Conservation (phyloP, 2,329 filamentous ascomycete genomes). For the Aspergillus versicolor region DNA sequence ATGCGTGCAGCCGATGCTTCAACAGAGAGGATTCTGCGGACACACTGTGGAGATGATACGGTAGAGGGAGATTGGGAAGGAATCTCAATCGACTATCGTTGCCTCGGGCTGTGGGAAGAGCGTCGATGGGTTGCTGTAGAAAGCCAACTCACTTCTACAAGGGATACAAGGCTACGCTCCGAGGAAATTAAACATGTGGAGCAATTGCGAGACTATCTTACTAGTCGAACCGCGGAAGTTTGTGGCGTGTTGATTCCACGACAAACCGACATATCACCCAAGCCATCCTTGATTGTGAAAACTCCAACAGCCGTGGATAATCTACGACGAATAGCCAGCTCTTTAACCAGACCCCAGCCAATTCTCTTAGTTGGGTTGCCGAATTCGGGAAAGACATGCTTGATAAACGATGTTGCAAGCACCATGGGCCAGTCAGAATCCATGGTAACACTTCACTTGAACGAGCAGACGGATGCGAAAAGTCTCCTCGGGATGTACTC, state of each 20-base stretch:
- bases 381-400: conserved; percentile 85
- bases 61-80: conserved; percentile 75
- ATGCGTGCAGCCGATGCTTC: conserved; percentile 78
- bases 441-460: conserved; percentile 93
- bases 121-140: conserved; percentile 50
- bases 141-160: conserved; percentile 23
- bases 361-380: conserved; percentile 79
- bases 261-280: conserved; percentile 49
- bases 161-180: conserved; percentile 22
- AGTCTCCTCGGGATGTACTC: conserved; percentile 93
- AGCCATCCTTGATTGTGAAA: conserved; percentile 58
- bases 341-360: conserved; percentile 67
- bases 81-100: conserved; percentile 72
- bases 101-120: conserved; percentile 66
- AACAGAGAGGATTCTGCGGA: conserved; percentile 67
- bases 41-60: conserved; percentile 63
- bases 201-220: conserved; percentile 44
- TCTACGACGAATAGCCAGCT: conserved; percentile 64
- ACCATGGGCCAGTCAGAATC: conserved; percentile 74
- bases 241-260: conserved; percentile 66
- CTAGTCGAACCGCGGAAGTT: conserved; percentile 63
- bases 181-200: conserved; percentile 28
- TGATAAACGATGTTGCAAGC: conserved; percentile 78
- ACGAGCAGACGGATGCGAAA: conserved; percentile 98
- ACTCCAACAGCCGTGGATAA: conserved; percentile 75